Conservation (phyloP, 2,329 filamentous ascomycete genomes). For the Intubia oerlemansii region DNA sequence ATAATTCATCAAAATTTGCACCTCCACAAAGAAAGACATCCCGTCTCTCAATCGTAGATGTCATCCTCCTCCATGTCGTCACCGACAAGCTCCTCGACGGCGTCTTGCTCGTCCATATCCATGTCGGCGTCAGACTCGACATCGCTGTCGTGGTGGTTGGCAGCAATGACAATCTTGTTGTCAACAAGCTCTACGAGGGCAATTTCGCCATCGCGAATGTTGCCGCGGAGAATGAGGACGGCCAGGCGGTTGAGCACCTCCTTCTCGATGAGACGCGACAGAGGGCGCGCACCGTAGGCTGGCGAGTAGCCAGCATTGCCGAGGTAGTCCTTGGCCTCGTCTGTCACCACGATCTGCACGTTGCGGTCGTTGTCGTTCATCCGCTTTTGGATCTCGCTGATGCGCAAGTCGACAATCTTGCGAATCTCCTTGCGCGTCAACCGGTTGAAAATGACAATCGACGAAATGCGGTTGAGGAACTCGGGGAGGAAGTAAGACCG, state of each 20-base stretch:
- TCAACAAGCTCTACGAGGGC: slow-evolving; percentile 62
- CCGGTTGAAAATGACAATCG: slow-evolving; percentile 94
- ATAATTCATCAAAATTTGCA: too few relatives aligned
- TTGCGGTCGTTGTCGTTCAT: slow-evolving; percentile 71
- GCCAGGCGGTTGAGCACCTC: slow-evolving; percentile 89
- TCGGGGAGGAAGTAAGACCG: slow-evolving; percentile 95
- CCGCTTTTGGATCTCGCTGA: slow-evolving; percentile 77
- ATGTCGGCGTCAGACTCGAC: too few relatives aligned
- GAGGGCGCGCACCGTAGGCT: slow-evolving; percentile 77
- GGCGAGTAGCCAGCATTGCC: slow-evolving; percentile 84
- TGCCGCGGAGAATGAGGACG: slow-evolving; percentile 71
- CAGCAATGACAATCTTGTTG: slow-evolving; percentile 58
- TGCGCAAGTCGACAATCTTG: slow-evolving; percentile 81
- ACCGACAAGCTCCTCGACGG: slow-evolving; percentile 43
- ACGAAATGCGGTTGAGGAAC: slow-evolving; percentile 95
- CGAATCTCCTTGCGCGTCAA: slow-evolving; percentile 78
- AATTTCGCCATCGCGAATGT: slow-evolving; percentile 65
- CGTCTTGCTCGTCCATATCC: slow-evolving; percentile 45
- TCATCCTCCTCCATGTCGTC: slow-evolving; percentile 39
- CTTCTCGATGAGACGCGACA: slow-evolving; percentile 83
- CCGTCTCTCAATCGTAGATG: too few relatives aligned
- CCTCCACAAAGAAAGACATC: too few relatives aligned
- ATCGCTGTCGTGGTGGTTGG: slow-evolving; percentile 57
- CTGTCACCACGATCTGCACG: slow-evolving; percentile 59
- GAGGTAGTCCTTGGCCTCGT: slow-evolving; percentile 82